Base-by-base conservation (phyloP, 306 rosid genomes). In the Datisca glomerata region DNA sequence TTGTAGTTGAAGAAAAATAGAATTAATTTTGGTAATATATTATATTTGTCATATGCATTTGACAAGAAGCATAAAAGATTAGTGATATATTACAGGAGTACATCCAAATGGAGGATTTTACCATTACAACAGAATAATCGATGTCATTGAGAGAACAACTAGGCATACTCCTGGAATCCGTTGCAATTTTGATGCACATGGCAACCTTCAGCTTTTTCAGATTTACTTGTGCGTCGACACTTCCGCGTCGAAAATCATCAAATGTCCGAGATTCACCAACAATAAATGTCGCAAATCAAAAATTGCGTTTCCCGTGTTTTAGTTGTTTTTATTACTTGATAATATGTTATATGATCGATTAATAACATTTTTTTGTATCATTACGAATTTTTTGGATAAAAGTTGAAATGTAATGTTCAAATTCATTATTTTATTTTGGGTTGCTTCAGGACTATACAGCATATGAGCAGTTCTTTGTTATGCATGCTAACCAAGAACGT, bases 211-310 rank as follows among this genome's bases (percentile, higher is more conserved):
- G 37, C 60, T 84, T 19, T 70, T 70, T 59, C 83, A 75, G 55
- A 47, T 84, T 43, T 70, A 65, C 46, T n/a, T 84, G 43, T 84
- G 94, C 21, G 81, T 76, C 0, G 76, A 84, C 54, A 68, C 80
- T 42, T 60, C 86, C 15, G 86, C 69, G 0, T 60, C 73, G 2
- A 43, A 55, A 7, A 5, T 84, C 53, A 79, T 79, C 12, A 55
- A 73, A 40, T 84, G 94, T 12, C 86, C 92, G 0, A 0, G 58
- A 4, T 57, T 71, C 46, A 89, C 94, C 0, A 59, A 0, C n/a
- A 47, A 45, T 18, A 64, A 31, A 59, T 72, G 89, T 50, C 67
- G 25, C 41, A n/a, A n/a, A n/a, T 47, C 67, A 5, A 13, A 55
- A 8, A 3, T 82, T 4, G 81, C 78, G 21, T 82, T 78, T 20